Base-by-base conservation (phyloP, 2,329 filamentous ascomycete species). In the Fusarium mundagurra region DNA sequence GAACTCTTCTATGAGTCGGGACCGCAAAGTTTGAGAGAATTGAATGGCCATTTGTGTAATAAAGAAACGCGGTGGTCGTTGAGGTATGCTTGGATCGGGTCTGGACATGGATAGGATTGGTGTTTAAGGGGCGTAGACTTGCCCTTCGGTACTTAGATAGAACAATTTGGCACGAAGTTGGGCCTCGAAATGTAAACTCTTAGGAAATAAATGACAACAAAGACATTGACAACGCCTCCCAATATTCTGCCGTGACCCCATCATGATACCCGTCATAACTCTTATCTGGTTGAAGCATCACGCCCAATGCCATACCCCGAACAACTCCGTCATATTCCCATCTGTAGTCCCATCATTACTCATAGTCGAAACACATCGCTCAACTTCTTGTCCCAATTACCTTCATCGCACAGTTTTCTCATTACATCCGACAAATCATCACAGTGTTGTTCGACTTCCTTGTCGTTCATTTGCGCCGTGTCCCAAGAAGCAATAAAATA, bases 401-500 rank as follows among this genome's bases (percentile, higher is more conserved):
- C 44, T 50, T 78, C 67, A 27, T 75, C 71, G 1, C 71, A 76
- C 12, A 83, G 45, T 33, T 66, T 74, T 51, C 82, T 73, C 79
- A 83, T 75, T 3, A 82, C 76, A 22, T 79, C 76, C 8, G 79
- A 78, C 57, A 83, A 68, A 2, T 27, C 34, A 14, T 82, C 79
- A 24, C 81, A 83, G 60, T 79, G 70, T 2, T 44, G 69, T 29
- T 83, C 79, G 0, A 83, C 72, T 51, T 84, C 78, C 16, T 55
- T 65, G 6, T 76, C 76, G 34, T 80, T 82, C 79, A 84, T 75
- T 74, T 84, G 83, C 4, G 83, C 81, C n/a, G 83, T 84, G 48
- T 84, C 83, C 83, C 83, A 83, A 3, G 82, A 82, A 9, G 81
- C 82, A 51, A 83, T 75, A 61, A 83, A 82, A 47, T 82, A 79